Evolutionary conservation across 495 filamentous ascomycete genomes (phyloP), one percentile per base, ranked within the genome.

Genomic region (Lasiosphaeriaceae sp.): DNA sequence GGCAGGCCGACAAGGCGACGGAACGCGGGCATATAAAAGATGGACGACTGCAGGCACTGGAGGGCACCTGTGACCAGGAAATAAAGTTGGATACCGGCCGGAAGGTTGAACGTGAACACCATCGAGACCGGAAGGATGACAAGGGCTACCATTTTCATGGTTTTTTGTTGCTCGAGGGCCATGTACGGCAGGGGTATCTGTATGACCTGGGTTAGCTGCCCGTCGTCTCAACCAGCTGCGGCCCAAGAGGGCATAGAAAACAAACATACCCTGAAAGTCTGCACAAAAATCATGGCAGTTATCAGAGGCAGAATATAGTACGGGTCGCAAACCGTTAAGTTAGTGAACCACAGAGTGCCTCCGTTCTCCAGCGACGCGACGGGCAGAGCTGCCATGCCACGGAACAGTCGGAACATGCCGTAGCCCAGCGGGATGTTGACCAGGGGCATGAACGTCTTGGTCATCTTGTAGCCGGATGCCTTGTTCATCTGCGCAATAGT

Each of bases 301-400:
- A 69, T 20, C 7, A 83, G 22, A 0, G 94, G 94, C n/a, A 97
- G 67, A 35, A 93, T 71, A 57, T 75, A 89, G 47, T 74, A 82
- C 0, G 95, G 92, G 69, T 99, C 94, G 1, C 81, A 52, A 11
- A 88, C 66, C 1, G 92, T 88, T 54, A 99, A 72, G 64, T 99
- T 87, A 4, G 71, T 71, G 60, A 97, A 81, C 95, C 95, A 97
- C 12, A 80, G 70, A 7, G 84, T 55, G 2, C 89, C 85, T 29
- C 88, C 91, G 9, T 70, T 72, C 53, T 87, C 77, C 54, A 97
- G 59, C 1, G 82, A 88, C 0, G 92, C 92, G 6, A 96, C 89
- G 1, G 94, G 93, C 23, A 98, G 67, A 17, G 69, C 58, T 2
- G 85, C 66, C 91, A 96, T 96, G 49, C 75, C 85, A 24, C 82